A percentile compares a stretch with the other conserved stretches of the same genome.
phyloP scores from a whole-genome alignment of 495 filamentous ascomycete genomes.

The Aspergillus nidulans region DNA sequence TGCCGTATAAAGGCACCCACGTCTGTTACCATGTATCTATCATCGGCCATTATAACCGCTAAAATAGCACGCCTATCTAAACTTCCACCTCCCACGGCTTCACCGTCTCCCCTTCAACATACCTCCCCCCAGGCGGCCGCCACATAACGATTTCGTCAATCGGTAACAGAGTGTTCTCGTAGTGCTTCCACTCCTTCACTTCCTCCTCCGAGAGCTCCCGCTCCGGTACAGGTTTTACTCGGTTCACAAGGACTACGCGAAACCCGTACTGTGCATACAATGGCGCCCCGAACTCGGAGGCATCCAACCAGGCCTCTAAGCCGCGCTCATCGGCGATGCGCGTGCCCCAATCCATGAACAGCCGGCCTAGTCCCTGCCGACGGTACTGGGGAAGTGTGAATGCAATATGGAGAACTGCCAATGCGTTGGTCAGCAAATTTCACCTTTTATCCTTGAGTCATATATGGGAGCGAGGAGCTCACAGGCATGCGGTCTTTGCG shows the following conservation, averaged over 20 bases:
- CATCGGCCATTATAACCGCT: background rate
- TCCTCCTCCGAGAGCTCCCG: background rate
- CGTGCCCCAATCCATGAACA: background rate
- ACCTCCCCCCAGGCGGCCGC: background rate
- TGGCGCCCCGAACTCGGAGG: background rate
- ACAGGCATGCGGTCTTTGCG: background rate
- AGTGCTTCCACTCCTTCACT: background rate
- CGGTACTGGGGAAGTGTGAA: background rate
- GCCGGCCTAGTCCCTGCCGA: background rate
- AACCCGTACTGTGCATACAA: background rate
- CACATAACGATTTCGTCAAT: background rate
- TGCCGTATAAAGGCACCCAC: background rate
- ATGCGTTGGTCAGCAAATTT: background rate
- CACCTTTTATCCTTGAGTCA: background rate
- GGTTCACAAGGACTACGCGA: background rate
- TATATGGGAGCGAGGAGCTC: background rate
- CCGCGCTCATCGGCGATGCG: background rate
- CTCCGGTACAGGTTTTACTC: background rate
- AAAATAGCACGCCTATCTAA: no score
- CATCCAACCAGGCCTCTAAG: background rate
- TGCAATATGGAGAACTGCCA: background rate
- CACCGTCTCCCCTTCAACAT: background rate
- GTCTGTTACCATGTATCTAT: background rate
- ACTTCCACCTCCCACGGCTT: background rate
- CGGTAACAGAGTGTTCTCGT: background rate